phyloP scores from a whole-genome alignment of 1,139 yeast genomes.

The Debaryomyces sp. region DNA sequence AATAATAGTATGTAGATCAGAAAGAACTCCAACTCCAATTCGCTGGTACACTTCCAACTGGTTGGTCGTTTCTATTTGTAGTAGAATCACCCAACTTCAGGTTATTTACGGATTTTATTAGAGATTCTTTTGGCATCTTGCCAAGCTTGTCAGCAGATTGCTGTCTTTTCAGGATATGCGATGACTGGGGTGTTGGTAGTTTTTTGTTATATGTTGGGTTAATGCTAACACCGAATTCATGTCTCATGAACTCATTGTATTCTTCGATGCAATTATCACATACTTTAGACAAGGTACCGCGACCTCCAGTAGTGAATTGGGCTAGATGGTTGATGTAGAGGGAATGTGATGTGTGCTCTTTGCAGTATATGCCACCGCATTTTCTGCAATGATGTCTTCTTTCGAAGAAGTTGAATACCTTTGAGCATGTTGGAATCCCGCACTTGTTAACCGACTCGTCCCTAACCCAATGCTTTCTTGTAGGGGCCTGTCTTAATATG shows the following conservation, averaged over 20 bases:
- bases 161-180: neutral
- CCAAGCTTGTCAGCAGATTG: neutral
- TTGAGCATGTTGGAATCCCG: conserved; percentile 57
- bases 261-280: conserved; percentile 76
- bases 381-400: conserved; percentile 93
- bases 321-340: conserved; percentile 69
- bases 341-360: conserved; percentile 59
- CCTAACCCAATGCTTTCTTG: conserved; percentile 76
- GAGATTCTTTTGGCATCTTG: neutral
- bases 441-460: conserved; percentile 68
- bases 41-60: conserved; percentile 66
- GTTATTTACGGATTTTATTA: neutral
- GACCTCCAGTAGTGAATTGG: conserved; percentile 72
- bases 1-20: conserved; percentile 21
- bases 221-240: conserved; percentile 39
- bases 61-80: conserved; percentile 25
- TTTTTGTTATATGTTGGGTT: conserved; percentile 2
- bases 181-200: neutral
- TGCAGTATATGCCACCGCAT: conserved; percentile 91
- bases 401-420: conserved; percentile 71
- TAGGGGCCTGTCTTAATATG: conserved; percentile 50
- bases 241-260: conserved; percentile 55
- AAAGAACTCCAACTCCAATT: conserved; percentile 82
- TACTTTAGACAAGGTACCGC: conserved; percentile 75
- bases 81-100: neutral